Conservation (phyloP, 345 rosid species). For the Eucalyptus regnans region DNA sequence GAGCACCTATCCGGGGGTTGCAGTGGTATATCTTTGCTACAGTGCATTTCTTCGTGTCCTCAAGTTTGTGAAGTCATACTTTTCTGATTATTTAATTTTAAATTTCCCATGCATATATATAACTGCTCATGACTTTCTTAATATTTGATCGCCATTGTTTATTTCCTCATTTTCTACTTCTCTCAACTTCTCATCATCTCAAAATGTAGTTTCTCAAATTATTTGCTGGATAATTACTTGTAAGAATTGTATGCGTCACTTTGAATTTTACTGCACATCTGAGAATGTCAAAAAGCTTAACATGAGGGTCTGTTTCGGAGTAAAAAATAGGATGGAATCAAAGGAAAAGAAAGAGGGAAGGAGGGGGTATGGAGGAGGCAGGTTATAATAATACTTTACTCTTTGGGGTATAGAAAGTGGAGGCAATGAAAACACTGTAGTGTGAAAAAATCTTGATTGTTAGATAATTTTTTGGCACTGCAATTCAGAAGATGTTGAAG, state of each 20-base stretch:
- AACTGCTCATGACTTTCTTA: background rate
- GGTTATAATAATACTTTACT: background rate
- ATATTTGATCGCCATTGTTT: background rate
- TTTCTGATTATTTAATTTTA: background rate
- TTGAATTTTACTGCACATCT: background rate
- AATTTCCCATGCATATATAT: background rate
- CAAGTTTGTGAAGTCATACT: background rate
- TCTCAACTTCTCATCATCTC: background rate
- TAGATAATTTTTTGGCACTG: background rate
- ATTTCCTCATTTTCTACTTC: background rate
- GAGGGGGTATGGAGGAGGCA: background rate
- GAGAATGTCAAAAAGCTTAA: background rate
- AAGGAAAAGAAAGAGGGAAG: background rate
- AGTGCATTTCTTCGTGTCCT: background rate
- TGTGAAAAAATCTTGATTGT: background rate
- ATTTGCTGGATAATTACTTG: background rate
- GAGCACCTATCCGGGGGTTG: conserved; percentile 86
- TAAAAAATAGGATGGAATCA: background rate
- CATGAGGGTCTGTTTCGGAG: background rate
- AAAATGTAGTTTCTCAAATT: background rate
- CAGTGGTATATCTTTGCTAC: conserved; percentile 60
- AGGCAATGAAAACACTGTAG: background rate
- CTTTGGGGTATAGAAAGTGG: background rate
- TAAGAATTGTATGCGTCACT: background rate
- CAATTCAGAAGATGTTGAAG: background rate